phyloP scores from a whole-genome alignment of 176 grass and related monocot genomes.

The Typha latifolia region DNA sequence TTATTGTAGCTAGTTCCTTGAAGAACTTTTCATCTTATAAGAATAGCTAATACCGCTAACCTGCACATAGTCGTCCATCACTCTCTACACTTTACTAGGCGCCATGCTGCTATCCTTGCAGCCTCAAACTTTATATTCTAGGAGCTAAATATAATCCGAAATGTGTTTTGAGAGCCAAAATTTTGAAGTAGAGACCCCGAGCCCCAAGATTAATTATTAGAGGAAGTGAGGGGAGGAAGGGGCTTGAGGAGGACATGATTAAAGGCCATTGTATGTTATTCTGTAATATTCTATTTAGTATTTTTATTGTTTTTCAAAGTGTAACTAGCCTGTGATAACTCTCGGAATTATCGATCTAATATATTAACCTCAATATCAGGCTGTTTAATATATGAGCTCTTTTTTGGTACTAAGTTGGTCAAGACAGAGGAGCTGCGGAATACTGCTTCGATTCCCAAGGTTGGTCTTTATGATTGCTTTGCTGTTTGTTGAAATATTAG shows the following conservation, averaged over 20 bases:
- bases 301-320: neutral
- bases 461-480: slow-evolving; percentile 24
- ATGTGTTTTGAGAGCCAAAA: no score
- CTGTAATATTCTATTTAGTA: neutral
- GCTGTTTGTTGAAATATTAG: neutral
- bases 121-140: no score
- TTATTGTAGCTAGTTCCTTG: no score
- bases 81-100: no score
- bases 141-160: no score
- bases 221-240: neutral
- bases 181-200: neutral
- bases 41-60: no score
- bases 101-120: no score
- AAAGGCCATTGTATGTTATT: neutral
- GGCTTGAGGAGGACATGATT: neutral
- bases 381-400: slow-evolving; percentile 96
- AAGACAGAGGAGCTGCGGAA: slow-evolving; percentile 97
- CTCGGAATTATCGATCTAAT: slow-evolving; percentile 22
- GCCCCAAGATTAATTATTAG: neutral
- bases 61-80: no score
- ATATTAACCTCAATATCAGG: slow-evolving; percentile 32
- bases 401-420: slow-evolving; percentile 67
- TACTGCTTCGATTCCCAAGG: slow-evolving; percentile 90
- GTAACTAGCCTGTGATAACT: neutral
- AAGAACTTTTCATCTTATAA: no score